Conservation (phyloP, 768 basidiomycete genomes). For the Gloeopeniophorella convolvens region DNA sequence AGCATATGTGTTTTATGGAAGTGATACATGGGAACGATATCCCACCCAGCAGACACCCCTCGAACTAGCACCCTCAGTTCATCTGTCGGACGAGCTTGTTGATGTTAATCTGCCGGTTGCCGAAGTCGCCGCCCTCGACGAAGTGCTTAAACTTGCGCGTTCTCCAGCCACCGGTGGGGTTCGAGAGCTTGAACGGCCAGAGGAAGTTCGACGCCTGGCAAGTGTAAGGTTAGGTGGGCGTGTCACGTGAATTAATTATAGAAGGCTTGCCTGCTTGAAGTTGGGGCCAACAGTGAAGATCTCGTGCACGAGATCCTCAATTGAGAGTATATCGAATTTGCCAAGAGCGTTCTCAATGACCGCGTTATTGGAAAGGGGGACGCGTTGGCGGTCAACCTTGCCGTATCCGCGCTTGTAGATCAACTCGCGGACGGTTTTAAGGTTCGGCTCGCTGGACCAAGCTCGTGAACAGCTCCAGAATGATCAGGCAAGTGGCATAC, state of each 20-base stretch:
- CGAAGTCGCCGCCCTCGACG: constrained; percentile 94
- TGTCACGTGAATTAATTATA: background rate
- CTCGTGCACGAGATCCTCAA: constrained; percentile 97
- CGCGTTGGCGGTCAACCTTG: constrained; percentile 96
- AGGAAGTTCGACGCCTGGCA: constrained; percentile 85
- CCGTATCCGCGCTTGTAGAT: constrained; percentile 99
- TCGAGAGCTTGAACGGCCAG: constrained; percentile 99
- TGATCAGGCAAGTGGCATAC: constrained; percentile 36
- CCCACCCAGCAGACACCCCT: constrained; percentile 9
- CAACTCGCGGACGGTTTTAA: constrained; percentile 93
- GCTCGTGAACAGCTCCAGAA: background rate
- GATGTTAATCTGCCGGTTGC: constrained; percentile 95
- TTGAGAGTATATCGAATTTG: constrained; percentile 91
- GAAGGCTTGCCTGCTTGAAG: constrained; percentile 84
- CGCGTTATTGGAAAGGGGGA: constrained; percentile 89
- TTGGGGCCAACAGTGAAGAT: constrained; percentile 93
- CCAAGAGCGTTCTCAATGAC: constrained; percentile 89
- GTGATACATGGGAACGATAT: constrained; percentile 21
- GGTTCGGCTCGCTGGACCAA: constrained; percentile 75
- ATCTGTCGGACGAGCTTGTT: constrained; percentile 96
- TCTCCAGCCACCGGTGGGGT: constrained; percentile 98
- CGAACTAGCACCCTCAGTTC: constrained; percentile 46
- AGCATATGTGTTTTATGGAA: constrained; percentile 26
- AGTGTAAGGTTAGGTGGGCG: constrained; percentile 9
- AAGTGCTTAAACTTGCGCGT: constrained; percentile 97